A percentile compares a stretch with the other conserved stretches of the same genome.
phyloP scores from a whole-genome alignment of 2,329 filamentous ascomycete species.

The Penicillium sp. region DNA sequence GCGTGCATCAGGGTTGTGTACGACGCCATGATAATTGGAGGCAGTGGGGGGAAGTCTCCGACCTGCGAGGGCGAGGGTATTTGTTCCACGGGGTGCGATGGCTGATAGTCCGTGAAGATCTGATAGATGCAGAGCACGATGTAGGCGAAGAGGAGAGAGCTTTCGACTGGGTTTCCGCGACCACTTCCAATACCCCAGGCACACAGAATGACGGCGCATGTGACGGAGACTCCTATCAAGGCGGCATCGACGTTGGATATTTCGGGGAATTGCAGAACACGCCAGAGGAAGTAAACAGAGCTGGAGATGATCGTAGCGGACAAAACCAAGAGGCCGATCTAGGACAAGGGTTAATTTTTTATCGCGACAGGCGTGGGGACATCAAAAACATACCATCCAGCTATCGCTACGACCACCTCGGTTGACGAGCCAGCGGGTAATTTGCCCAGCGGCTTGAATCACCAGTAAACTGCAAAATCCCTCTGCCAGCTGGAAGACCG shows the following conservation, averaged over 20 bases:
- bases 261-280: conserved; percentile 84
- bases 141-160: conserved; percentile 89
- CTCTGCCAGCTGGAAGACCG: conserved; percentile 86
- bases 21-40: conserved; percentile 95
- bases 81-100: conserved; percentile 57
- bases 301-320: conserved; percentile 88
- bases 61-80: conserved; percentile 48
- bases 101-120: conserved; percentile 96
- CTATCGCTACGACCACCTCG: conserved; percentile 77
- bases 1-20: conserved; percentile 85
- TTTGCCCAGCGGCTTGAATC: conserved; percentile 88
- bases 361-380: neutral
- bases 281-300: conserved; percentile 91
- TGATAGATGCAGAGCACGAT: conserved; percentile 98
- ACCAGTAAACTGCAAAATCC: conserved; percentile 94
- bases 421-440: conserved; percentile 91
- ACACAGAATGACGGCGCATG: conserved; percentile 83
- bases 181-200: conserved; percentile 90
- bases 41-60: conserved; percentile 80
- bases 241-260: conserved; percentile 87
- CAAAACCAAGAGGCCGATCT: conserved; percentile 80
- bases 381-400: conserved; percentile 67
- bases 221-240: conserved; percentile 84
- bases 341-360: conserved; percentile 15
- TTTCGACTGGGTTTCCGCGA: conserved; percentile 88